Conservation (phyloP, 2,329 filamentous ascomycete genomes). For the Myriosclerotinia scirpicola region DNA sequence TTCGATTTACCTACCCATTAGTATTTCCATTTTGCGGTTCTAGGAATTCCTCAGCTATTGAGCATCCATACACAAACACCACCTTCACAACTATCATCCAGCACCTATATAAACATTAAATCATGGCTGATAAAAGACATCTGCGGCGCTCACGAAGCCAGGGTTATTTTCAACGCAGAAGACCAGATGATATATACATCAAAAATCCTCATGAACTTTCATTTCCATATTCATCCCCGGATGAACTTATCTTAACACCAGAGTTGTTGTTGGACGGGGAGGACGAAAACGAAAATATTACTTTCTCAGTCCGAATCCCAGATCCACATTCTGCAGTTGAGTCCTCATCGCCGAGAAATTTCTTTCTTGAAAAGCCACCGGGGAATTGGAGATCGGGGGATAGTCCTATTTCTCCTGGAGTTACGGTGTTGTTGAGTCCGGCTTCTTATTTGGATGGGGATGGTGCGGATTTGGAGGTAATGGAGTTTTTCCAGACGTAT, state of each 20-base stretch:
- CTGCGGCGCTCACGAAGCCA: constrained; percentile 9
- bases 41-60: not conserved
- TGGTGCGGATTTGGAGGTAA: constrained; percentile 13
- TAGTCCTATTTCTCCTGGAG: constrained; percentile 19
- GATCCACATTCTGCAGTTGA: not conserved
- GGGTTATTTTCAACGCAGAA: constrained; percentile 6
- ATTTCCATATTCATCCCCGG: not conserved
- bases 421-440: constrained; percentile 18
- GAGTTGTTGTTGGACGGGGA: not conserved
- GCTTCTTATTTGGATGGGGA: constrained; percentile 3
- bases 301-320: not conserved
- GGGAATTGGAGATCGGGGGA: not conserved
- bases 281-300: not conserved
- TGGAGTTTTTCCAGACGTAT: constrained; percentile 24
- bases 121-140: constrained; percentile 8
- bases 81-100: not conserved
- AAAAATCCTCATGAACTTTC: not conserved
- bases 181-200: constrained; percentile 18
- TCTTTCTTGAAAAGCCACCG: constrained; percentile 14
- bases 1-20: not conserved
- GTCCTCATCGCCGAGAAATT: constrained; percentile 8
- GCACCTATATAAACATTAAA: not conserved
- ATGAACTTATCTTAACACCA: not conserved
- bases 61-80: not conserved
- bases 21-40: not conserved